Evolutionary conservation across 2,329 filamentous ascomycete species (phyloP).

Genomic region (Botryotinia convoluta): DNA sequence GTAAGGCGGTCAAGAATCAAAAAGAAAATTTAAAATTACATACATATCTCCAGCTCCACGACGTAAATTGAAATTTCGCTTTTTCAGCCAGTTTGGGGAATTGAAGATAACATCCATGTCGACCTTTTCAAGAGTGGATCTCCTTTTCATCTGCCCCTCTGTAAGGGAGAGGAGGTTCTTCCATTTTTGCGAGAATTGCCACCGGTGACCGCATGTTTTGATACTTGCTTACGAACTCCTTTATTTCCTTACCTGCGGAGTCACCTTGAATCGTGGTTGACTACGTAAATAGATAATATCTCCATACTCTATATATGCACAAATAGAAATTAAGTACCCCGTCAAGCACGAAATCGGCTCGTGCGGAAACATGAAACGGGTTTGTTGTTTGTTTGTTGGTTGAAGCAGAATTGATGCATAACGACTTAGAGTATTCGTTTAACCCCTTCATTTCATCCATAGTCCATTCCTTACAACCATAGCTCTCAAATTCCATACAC

Average conservation of each 20-base stretch:
- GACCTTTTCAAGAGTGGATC: constrained; percentile 5
- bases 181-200: background rate
- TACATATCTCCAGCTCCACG: constrained; percentile 7
- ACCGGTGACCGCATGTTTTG: background rate
- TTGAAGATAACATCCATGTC: background rate
- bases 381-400: background rate
- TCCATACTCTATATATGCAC: background rate
- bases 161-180: constrained; percentile 2
- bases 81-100: background rate
- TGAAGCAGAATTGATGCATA: background rate
- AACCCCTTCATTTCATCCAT: constrained; percentile 10
- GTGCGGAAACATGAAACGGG: constrained; percentile 10
- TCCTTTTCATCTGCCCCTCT: background rate
- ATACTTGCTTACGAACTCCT: background rate
- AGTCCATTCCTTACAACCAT: background rate
- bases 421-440: background rate
- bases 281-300: background rate
- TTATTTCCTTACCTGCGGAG: background rate
- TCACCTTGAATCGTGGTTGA: background rate
- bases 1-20: constrained; percentile 3
- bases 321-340: background rate
- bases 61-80: background rate
- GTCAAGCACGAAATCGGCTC: background rate
- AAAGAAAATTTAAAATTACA: background rate
- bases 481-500: background rate